phyloP scores from a whole-genome alignment of 164 flowering plant genomes.

The Santalum album region DNA sequence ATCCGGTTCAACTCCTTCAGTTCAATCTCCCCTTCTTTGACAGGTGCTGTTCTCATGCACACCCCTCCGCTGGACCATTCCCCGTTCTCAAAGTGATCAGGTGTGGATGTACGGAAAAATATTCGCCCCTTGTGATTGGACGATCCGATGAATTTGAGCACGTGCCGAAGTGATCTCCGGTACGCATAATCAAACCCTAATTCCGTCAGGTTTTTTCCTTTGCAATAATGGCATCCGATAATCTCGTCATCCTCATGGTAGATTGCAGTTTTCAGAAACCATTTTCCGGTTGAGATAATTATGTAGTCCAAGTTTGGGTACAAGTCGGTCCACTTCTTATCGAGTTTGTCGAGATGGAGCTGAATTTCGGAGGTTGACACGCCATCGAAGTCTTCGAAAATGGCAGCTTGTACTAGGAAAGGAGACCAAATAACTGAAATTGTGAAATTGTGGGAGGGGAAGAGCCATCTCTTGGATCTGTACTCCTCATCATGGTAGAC shows the following conservation, averaged over 20 bases:
- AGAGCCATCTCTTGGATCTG: conserved; percentile 63
- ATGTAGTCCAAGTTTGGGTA: conserved; percentile 51
- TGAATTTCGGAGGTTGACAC: conserved; percentile 59
- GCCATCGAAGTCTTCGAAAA: conserved; percentile 76
- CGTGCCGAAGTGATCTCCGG: conserved; percentile 33
- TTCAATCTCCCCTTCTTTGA: conserved; percentile 54
- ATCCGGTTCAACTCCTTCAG: conserved; percentile 30
- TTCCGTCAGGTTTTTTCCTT: conserved; percentile 49
- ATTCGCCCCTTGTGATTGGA: conserved; percentile 43
- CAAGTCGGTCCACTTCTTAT: conserved; percentile 48
- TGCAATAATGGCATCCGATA: conserved; percentile 82
- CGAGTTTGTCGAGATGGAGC: conserved; percentile 70
- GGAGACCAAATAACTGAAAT: conserved; percentile 81
- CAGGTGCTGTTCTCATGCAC: conserved; percentile 51
- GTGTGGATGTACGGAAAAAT: conserved; percentile 66
- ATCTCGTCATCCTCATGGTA: conserved; percentile 53
- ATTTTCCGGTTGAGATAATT: conserved; percentile 76
- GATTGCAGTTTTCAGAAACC: conserved; percentile 84
- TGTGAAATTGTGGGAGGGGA: conserved; percentile 60
- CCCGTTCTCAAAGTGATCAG: conserved; percentile 89
- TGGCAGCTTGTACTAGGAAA: conserved; percentile 60
- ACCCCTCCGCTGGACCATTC: conserved; percentile 87
- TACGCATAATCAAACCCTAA: conserved; percentile 59
- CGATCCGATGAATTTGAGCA: conserved; percentile 30
- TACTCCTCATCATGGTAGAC: conserved; percentile 75